phyloP scores from a whole-genome alignment of 345 rosid genomes.

The Euphorbia pulcherrima region DNA sequence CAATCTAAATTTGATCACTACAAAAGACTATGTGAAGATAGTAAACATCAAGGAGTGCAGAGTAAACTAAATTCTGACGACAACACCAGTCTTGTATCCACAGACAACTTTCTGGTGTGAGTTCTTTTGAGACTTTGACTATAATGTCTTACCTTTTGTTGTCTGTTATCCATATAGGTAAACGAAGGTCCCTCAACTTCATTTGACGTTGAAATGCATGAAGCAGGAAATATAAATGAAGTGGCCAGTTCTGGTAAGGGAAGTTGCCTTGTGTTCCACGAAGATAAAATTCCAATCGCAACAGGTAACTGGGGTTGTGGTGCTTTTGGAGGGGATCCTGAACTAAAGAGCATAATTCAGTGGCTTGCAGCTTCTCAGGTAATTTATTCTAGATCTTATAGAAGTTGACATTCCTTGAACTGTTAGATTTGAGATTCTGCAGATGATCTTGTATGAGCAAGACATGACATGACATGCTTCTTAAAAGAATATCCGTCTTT shows the following conservation, averaged over 20 bases:
- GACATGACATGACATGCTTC: neutral
- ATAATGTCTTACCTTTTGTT: neutral
- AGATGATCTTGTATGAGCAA: too few relatives aligned
- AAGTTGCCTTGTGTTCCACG: constrained; percentile 22
- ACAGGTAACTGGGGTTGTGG: constrained; percentile 99
- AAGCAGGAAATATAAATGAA: constrained; percentile 23
- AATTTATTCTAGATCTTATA: neutral
- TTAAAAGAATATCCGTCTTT: neutral
- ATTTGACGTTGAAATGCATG: constrained; percentile 23
- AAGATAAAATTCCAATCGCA: constrained; percentile 57
- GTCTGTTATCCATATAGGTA: constrained; percentile 24
- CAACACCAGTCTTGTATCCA: constrained; percentile 16
- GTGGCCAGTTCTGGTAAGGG: constrained; percentile 21
- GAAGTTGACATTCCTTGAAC: neutral
- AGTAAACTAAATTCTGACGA: constrained; percentile 26
- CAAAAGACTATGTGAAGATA: constrained; percentile 31
- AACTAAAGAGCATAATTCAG: constrained; percentile 73
- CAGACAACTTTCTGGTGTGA: constrained; percentile 24
- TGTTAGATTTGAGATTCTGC: neutral
- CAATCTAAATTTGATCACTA: constrained; percentile 39
- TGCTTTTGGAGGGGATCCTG: constrained; percentile 94
- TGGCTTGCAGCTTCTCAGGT: constrained; percentile 99
- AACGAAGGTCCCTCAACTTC: constrained; percentile 36
- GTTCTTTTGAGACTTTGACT: neutral
- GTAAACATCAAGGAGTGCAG: constrained; percentile 23